These are phyloP conservation scores for Paspalum notatum DNA, from an alignment of 176 grass and related monocot genomes.

Conservation along the genomic window DNA sequence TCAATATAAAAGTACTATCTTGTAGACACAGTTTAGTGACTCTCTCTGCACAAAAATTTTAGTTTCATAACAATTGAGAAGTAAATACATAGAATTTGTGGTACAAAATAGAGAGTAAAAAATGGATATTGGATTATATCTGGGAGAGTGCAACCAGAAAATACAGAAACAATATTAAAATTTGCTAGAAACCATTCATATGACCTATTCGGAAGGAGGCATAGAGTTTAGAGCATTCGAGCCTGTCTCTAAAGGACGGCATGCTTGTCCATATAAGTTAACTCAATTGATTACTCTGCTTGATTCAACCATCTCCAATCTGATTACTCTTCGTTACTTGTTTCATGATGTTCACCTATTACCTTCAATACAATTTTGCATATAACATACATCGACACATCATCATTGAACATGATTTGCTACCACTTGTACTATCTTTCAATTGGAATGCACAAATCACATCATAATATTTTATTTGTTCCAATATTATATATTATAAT, in stretches of 20 bases:
- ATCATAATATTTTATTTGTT: slow-evolving; percentile 26
- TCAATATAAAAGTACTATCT: background rate
- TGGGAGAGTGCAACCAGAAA: background rate
- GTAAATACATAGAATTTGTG: background rate
- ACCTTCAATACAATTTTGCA: background rate
- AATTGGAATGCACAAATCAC: background rate
- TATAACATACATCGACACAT: background rate
- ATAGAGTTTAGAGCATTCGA: background rate
- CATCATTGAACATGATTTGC: background rate
- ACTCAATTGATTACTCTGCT: background rate
- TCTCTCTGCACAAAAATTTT: background rate
- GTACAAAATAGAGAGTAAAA: background rate
- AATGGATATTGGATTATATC: background rate
- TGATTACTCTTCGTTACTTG: background rate
- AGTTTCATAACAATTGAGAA: background rate
- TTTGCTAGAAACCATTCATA: background rate
- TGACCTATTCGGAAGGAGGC: background rate
- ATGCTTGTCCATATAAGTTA: background rate
- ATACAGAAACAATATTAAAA: background rate
- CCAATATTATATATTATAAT: slow-evolving; percentile 24
- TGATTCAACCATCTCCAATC: background rate
- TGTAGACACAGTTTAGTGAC: background rate
- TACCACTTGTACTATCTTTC: background rate
- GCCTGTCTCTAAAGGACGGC: background rate
- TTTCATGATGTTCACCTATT: background rate